Base-by-base conservation (phyloP, 164 flowering plant species). In the Umbellularia californica region DNA sequence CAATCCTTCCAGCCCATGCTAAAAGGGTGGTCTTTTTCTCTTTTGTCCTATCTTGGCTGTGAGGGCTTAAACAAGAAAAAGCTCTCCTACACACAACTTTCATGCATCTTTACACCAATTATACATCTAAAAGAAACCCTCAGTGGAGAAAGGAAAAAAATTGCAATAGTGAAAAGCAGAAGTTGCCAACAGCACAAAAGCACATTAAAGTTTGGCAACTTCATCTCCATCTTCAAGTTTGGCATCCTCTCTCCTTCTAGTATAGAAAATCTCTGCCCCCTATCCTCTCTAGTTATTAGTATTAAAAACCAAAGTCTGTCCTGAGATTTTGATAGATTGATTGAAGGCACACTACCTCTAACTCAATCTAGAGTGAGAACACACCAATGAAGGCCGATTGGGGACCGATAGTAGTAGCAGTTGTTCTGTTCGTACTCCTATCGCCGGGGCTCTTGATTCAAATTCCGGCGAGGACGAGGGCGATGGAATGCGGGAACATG, bases 401-500 rank as follows among this genome's bases (percentile, higher is more conserved):
- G 92, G 92, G 92, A 68, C 94, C 90, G 0, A 89, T 90, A 0
- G 79, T 86, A 27, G 84, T 83, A 0, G 81, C 93, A 0, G 90
- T 86, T 68, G 81, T 79, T 5, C 51, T 91, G 69, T 91, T 89
- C 89, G 84, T 90, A 58, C 83, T 90, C 23, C 55, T 90, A 33
- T 90, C 95, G 0, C 95, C 95, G 2, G 95, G 95, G 66, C 75
- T 91, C 50, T 74, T 89, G 72, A 86, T 88, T 73, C 95, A 91
- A 77, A 13, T 91, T 35, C 95, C 93, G 47, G 90, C 89, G 1
- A 87, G 89, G 55, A 51, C 84, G 30, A 85, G 92, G 68, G 87
- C 85, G 41, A 81, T 88, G 50, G 95, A 91, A 79, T 91, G 89
- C 58, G 95, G 95, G 12, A 91, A 86, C 88, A 89, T 91, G 92